These are phyloP conservation scores for Bryum argenteum DNA, from an alignment of 225 moss, liverwort and hornwort genomes.

Conservation along the genomic window DNA sequence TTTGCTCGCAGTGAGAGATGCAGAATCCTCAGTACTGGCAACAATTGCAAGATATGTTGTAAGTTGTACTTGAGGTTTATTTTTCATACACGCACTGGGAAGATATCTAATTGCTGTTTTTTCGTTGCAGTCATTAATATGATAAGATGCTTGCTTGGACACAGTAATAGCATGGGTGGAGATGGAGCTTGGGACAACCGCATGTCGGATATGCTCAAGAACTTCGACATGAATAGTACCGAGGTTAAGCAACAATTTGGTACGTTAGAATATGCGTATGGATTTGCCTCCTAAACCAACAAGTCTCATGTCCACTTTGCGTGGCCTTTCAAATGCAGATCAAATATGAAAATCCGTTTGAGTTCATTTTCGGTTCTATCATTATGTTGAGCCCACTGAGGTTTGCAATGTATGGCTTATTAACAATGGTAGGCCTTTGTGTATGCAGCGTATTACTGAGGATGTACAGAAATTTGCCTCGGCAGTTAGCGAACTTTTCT, in stretches of 20 bases:
- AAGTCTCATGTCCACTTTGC: slow-evolving; percentile 46
- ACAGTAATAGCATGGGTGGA: slow-evolving; percentile 98
- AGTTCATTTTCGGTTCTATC: too few relatives aligned
- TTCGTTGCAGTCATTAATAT: background rate
- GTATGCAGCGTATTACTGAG: slow-evolving; percentile 55
- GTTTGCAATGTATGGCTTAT: background rate
- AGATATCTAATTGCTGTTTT: background rate
- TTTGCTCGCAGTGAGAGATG: slow-evolving; percentile 96
- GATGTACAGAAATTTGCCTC: slow-evolving; percentile 54
- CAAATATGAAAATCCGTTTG: slow-evolving; percentile 34
- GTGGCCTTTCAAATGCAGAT: slow-evolving; percentile 68
- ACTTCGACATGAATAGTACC: slow-evolving; percentile 93
- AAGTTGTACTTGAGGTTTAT: too few relatives aligned
- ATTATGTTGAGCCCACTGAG: background rate
- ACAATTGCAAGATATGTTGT: slow-evolving; percentile 99
- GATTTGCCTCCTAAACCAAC: background rate
- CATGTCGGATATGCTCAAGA: slow-evolving; percentile 99
- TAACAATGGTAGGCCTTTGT: too few relatives aligned
- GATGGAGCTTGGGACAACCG: slow-evolving; percentile 99
- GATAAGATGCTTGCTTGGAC: slow-evolving; percentile 14
- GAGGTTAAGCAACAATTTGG: slow-evolving; percentile 99
- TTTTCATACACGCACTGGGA: background rate
- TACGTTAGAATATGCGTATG: slow-evolving; percentile 35
- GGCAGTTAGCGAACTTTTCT: slow-evolving; percentile 51
- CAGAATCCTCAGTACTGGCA: slow-evolving; percentile 99